Evolutionary conservation across 225 moss, liverwort and hornwort species (phyloP).

Genomic region (Anthoceros angustus): DNA sequence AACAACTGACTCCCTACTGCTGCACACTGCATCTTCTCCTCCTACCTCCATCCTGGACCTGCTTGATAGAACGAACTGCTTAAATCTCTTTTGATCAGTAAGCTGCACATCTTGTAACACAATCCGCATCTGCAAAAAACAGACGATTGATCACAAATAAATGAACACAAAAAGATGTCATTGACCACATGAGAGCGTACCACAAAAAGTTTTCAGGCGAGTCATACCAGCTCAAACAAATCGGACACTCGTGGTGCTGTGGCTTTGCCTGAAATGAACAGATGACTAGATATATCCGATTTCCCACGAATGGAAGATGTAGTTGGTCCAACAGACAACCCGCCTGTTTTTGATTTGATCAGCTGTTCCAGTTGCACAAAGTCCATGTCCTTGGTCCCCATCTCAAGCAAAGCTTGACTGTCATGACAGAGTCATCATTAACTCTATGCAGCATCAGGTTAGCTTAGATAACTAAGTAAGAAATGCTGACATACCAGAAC

Average conservation of each 20-base stretch:
- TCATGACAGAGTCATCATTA: background rate
- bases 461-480: background rate
- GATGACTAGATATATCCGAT: constrained; percentile 52
- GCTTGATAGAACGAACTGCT: constrained; percentile 90
- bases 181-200: background rate
- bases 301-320: constrained; percentile 64
- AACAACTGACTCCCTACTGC: no score
- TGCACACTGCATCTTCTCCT: background rate
- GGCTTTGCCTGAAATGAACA: constrained; percentile 74
- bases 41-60: constrained; percentile 96
- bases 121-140: constrained; percentile 51
- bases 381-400: constrained; percentile 88
- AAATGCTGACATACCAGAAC: constrained; percentile 50
- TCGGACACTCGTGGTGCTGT: constrained; percentile 80
- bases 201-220: background rate
- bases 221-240: constrained; percentile 62
- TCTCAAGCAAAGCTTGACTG: constrained; percentile 95
- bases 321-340: constrained; percentile 83
- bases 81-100: constrained; percentile 61
- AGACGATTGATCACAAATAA: background rate
- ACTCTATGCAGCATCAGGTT: background rate
- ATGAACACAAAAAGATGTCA: background rate
- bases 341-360: constrained; percentile 96
- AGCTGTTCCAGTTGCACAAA: constrained; percentile 95
- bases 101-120: constrained; percentile 90